Base-by-base conservation (phyloP, 2,329 filamentous ascomycete species). In the Cladobotryum protrusum region DNA sequence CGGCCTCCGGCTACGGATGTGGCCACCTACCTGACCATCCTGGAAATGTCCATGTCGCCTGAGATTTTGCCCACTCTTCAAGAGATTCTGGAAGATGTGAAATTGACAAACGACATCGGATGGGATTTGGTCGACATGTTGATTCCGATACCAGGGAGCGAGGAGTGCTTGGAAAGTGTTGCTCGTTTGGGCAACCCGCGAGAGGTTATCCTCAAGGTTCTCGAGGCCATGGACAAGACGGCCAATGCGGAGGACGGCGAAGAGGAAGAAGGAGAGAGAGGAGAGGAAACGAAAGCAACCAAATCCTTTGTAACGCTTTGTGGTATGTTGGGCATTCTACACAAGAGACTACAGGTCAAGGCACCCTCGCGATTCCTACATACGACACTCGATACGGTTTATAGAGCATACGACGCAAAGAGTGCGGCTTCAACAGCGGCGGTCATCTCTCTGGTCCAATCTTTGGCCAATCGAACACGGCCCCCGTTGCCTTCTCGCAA, bases 71-170 rank as follows among this genome's bases (percentile, higher is more conserved):
- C 86, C 1, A 71, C 79, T 3, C 74, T 92, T 42, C 79, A 89
- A 57, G 75, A 84, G 18, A 80, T 87, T 34, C 73, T 89, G 15
- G 80, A 86, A 64, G 82, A 88, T 73, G 72, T 75, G 9, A 74
- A 79, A 51, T 72, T 91, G 50, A 88, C 86, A 3, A 79, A 79
- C 53, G 85, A 89, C 50, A 90, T 92, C 59, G 88, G 88, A 45
- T 93, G 88, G 88, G 88, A 93, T 64, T 71, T 92, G 46, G 84
- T 93, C 18, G 84, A 87, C 62, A 80, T 89, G 61, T 77, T 93
- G 4, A 74, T 90, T 19, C 75, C 81, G 34, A 69, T 89, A 5
- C 75, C 86, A 1, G 81, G 77, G 12, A 85, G 83, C n/a, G 82
- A 86, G 57, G 67, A 75, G 43, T 90, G 87, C 62, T 73, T 92